These are phyloP conservation scores for Leccinellum luteum DNA, from an alignment of 768 basidiomycete genomes.

Conservation along the genomic window DNA sequence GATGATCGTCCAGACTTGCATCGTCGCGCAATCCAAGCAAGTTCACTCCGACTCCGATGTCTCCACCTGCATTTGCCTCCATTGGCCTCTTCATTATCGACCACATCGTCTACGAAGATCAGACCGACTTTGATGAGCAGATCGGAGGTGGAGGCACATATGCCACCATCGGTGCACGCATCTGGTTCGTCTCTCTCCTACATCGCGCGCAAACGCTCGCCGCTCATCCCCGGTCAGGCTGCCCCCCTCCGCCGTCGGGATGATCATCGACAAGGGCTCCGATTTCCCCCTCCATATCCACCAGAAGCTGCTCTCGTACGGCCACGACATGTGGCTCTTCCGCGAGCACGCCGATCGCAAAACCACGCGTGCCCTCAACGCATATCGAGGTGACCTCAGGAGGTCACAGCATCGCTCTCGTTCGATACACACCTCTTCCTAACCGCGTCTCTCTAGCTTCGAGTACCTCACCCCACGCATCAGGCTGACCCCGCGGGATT, in stretches of 20 bases:
- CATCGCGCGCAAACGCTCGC: not conserved
- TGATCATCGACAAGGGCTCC: slow-evolving; percentile 79
- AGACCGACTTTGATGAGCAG: slow-evolving; percentile 33
- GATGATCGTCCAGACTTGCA: slow-evolving; percentile 43
- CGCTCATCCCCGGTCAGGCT: slow-evolving; percentile 48
- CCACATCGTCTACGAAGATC: slow-evolving; percentile 41
- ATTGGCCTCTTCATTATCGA: slow-evolving; percentile 93
- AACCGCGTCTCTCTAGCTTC: slow-evolving; percentile 49
- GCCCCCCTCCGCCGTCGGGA: slow-evolving; percentile 60
- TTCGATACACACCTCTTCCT: slow-evolving; percentile 3
- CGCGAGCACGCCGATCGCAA: slow-evolving; percentile 50
- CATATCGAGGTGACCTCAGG: slow-evolving; percentile 70
- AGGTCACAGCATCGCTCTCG: slow-evolving; percentile 41
- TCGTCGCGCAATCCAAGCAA: slow-evolving; percentile 21
- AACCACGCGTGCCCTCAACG: slow-evolving; percentile 76
- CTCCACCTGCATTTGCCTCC: slow-evolving; percentile 47
- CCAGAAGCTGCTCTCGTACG: slow-evolving; percentile 55
- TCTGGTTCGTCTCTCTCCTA: slow-evolving; percentile 52
- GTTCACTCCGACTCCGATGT: slow-evolving; percentile 21
- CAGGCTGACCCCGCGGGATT: slow-evolving; percentile 69
- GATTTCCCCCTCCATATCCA: slow-evolving; percentile 70
- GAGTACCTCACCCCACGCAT: slow-evolving; percentile 72
- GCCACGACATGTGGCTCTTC: slow-evolving; percentile 75
- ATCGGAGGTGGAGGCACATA: slow-evolving; percentile 91
- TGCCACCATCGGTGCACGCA: slow-evolving; percentile 74